Base-by-base conservation (phyloP, 768 basidiomycete species). In the Exsudoporus frostii region DNA sequence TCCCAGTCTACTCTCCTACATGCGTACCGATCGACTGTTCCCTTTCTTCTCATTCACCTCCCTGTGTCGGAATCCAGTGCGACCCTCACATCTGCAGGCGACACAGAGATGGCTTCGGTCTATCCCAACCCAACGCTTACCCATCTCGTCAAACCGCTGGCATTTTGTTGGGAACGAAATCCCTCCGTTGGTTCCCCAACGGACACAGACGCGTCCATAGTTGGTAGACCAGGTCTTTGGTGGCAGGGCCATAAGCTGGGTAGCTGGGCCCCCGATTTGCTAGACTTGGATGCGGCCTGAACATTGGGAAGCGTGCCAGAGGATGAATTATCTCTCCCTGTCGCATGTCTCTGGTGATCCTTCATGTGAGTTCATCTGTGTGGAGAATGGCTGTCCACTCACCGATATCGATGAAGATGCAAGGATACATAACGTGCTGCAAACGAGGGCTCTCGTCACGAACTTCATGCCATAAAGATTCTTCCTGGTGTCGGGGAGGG, bases 41-140 rank as follows among this genome's bases (percentile, higher is more conserved):
- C 94, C 0, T 80, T 95, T 51, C 78, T 92, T 51, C 77, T 97
- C 13, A 65, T 96, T 2, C 85, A 95, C 57, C 69, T 97, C 3
- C 92, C 92, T 2, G 36, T 46, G 9, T 25, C 40, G 3, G 20
- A 48, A 22, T 20, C 53, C n/a, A 25, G 17, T n/a, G 1, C 37
- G 17, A 38, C 34, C 13, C 15, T 25, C 32, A 3, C 24, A 8
- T 38, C 54, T 2, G 3, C 41, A 9, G 24, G 11, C 7, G 48
- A 53, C 13, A 22, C 33, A 2, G 50, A 48, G 4, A 36, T 58
- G 3, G 50, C 56, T 6, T 42, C 62, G 0, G 50, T 58, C 14
- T 67, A 39, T 27, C 66, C 66, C 10, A 67, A 67, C 51, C 66
- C 66, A 15, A 34, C 55, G 0, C 56, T 67, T 7, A 51, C 48